These are phyloP conservation scores for Diaporthe batatas DNA, from an alignment of 2,329 filamentous ascomycete genomes.

Conservation along the genomic window DNA sequence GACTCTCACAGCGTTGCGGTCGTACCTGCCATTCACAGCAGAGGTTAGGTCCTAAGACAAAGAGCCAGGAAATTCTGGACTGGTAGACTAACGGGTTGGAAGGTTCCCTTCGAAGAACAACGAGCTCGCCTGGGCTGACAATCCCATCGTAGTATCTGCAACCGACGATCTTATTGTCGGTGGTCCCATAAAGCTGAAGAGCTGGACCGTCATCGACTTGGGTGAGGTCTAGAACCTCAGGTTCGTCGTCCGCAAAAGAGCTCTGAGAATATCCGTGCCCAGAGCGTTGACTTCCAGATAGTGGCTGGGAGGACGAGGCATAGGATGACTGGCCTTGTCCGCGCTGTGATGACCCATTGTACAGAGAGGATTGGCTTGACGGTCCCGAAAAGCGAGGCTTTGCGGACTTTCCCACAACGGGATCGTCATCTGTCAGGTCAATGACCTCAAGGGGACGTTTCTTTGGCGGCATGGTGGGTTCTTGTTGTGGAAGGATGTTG, in stretches of 20 bases:
- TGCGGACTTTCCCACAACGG: slow-evolving; percentile 9
- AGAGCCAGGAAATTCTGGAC: background rate
- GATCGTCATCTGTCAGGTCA: slow-evolving; percentile 58
- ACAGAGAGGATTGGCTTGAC: slow-evolving; percentile 36
- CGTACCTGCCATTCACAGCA: slow-evolving; percentile 59
- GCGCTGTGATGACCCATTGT: slow-evolving; percentile 1
- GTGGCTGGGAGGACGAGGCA: background rate
- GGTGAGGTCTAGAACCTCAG: slow-evolving; percentile 58
- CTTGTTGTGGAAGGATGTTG: background rate
- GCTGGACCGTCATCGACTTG: slow-evolving; percentile 58
- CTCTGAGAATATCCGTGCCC: slow-evolving; percentile 11
- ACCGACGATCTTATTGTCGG: slow-evolving; percentile 70
- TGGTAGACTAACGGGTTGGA: slow-evolving; percentile 58
- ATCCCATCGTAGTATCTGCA: slow-evolving; percentile 69
- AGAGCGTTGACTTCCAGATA: slow-evolving; percentile 19
- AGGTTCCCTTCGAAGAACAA: slow-evolving; percentile 71
- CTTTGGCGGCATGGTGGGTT: slow-evolving; percentile 37
- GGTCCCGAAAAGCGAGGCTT: slow-evolving; percentile 45
- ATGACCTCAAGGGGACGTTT: slow-evolving; percentile 57
- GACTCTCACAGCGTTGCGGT: slow-evolving; percentile 82
- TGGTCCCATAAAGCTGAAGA: slow-evolving; percentile 62
- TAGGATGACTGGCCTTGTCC: background rate
- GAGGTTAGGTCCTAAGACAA: slow-evolving; percentile 10
- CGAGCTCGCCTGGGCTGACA: slow-evolving; percentile 70
- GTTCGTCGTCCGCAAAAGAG: slow-evolving; percentile 51